Evolutionary conservation across 2,329 filamentous ascomycete genomes (phyloP).

Genomic region (Hymenoscyphus albidus): DNA sequence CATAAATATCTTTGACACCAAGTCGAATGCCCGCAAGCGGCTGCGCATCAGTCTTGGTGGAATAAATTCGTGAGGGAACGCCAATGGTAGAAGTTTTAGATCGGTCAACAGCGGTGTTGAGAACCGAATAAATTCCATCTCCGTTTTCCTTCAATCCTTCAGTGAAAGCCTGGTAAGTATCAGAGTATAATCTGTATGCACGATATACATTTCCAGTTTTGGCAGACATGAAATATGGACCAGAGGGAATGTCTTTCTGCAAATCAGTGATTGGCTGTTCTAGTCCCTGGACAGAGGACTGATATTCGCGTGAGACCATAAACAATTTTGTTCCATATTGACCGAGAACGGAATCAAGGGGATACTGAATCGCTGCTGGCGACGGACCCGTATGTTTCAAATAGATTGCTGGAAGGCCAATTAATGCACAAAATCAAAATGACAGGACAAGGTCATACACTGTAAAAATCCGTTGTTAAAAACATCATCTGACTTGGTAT

Average conservation of each 20-base stretch:
- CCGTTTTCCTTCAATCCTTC: constrained; percentile 40
- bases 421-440: neutral
- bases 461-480: constrained; percentile 30
- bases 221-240: constrained; percentile 47
- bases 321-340: constrained; percentile 26
- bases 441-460: constrained; percentile 13
- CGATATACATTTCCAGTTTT: constrained; percentile 43
- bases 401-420: constrained; percentile 19
- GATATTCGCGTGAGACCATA: constrained; percentile 18
- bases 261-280: constrained; percentile 12
- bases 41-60: constrained; percentile 47
- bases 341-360: constrained; percentile 17
- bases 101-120: constrained; percentile 42
- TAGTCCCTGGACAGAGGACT: constrained; percentile 13
- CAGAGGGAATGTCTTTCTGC: constrained; percentile 36
- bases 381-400: constrained; percentile 13
- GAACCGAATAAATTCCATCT: constrained; percentile 41
- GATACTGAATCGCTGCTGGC: constrained; percentile 13
- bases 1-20: constrained; percentile 58
- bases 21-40: constrained; percentile 53
- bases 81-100: constrained; percentile 42
- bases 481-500: constrained; percentile 24
- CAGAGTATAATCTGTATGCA: constrained; percentile 48
- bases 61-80: constrained; percentile 60
- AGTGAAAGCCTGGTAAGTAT: constrained; percentile 47